Base-by-base conservation (phyloP, 495 filamentous ascomycete species). In the Daldinia vernicosa region DNA sequence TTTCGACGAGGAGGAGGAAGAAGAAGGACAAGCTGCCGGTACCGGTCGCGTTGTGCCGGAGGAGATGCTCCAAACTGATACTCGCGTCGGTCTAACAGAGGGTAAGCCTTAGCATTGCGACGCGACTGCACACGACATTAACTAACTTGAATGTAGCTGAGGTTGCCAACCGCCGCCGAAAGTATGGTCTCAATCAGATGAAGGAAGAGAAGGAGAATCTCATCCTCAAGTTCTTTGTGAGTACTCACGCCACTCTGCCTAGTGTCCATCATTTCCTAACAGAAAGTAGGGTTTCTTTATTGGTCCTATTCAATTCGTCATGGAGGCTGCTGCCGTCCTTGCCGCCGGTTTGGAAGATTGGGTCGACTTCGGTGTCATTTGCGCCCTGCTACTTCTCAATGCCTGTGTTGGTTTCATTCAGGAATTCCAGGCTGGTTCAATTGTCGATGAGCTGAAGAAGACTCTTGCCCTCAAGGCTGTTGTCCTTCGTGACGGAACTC, bases 251-350 rank as follows among this genome's bases (percentile, higher is more conserved):
- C 22, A 15, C 33, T 54, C 22, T 40, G 1, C 6, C 27, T 2
- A 30, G 27, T 17, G 17, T 11, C 28, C 28, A 30, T 6, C 1
- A 7, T 22, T 30, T 9, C n/a, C 54, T 75, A 69, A 74, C 62
- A n/a, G 26, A 30, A 37, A 5, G 1, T 56, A 77, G 75, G 75
- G 81, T 65, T 95, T 91, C 83, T 97, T 97, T 82, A 84, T 94
- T 71, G 93, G 93, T 68, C 93, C 93, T 33, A 94, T 97, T 74
- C 93, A 97, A 77, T 94, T 93, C 81, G 93, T 96, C 77, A 97
- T 97, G 93, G 92, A 95, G 90, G 86, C 86, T 77, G 90, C 92
- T 40, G 89, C 89, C 57, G 78, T 94, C 65, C 85, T 95, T 63
- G 92, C 93, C 71, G 90, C 89, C 64, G 90, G 90, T 87, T 86